Conservation (phyloP, 176 grass and related monocot genomes). For the Saccharum officinarum region DNA sequence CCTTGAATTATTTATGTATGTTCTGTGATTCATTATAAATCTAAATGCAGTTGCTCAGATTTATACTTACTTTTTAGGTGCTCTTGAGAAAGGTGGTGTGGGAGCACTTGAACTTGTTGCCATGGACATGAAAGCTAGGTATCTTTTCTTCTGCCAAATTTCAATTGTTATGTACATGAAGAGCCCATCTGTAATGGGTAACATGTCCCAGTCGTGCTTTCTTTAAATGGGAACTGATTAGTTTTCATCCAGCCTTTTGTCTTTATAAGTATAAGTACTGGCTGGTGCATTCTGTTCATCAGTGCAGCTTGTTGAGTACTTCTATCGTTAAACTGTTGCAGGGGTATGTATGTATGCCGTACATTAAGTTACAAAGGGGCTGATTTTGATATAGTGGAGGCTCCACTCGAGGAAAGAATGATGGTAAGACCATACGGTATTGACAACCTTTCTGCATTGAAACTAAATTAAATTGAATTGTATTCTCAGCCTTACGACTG, state of each 20-base stretch:
- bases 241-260: slow-evolving; percentile 21
- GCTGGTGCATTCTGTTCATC: slow-evolving; percentile 7
- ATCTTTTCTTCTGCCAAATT: slow-evolving; percentile 29
- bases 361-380: slow-evolving; percentile 93
- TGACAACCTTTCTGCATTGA: slow-evolving; percentile 14
- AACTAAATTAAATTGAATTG: slow-evolving; percentile 21
- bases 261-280: background rate
- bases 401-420: slow-evolving; percentile 89
- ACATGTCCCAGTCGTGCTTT: slow-evolving; percentile 15
- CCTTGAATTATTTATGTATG: slow-evolving; percentile 19
- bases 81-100: slow-evolving; percentile 99
- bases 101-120: slow-evolving; percentile 99
- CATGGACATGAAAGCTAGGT: slow-evolving; percentile 99
- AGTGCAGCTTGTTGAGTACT: slow-evolving; percentile 23
- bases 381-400: slow-evolving; percentile 96
- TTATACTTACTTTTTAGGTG: slow-evolving; percentile 55
- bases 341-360: slow-evolving; percentile 98
- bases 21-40: slow-evolving; percentile 13
- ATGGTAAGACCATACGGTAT: slow-evolving; percentile 71
- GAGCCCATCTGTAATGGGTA: slow-evolving; percentile 20
- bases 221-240: slow-evolving; percentile 18
- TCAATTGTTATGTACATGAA: slow-evolving; percentile 26
- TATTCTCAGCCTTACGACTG: background rate
- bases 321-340: slow-evolving; percentile 46
- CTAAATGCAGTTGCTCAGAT: slow-evolving; percentile 22